These are phyloP conservation scores for Lachnellula occidentalis DNA, from an alignment of 2,329 filamentous ascomycete species.

Conservation along the genomic window DNA sequence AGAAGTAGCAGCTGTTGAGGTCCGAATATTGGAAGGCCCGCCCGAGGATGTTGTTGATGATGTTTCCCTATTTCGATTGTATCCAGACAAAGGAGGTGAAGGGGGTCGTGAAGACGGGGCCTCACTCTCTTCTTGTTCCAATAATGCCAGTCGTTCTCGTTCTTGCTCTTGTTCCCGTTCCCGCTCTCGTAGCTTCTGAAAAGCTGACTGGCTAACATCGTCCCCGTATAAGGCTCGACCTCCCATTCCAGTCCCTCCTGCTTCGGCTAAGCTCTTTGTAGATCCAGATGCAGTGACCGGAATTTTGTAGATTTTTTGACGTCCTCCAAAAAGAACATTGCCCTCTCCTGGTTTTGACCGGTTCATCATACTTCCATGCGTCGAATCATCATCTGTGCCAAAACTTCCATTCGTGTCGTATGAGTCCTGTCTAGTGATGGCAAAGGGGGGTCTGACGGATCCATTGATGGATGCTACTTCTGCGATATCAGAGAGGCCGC, in stretches of 20 bases:
- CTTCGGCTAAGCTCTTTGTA: constrained; percentile 36
- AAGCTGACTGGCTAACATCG: constrained; percentile 76
- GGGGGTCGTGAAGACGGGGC: constrained; percentile 41
- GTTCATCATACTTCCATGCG: constrained; percentile 71
- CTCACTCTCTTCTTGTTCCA: constrained; percentile 26
- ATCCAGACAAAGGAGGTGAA: constrained; percentile 55
- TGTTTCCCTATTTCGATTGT: constrained; percentile 74
- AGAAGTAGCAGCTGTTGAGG: constrained; percentile 85
- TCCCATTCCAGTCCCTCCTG: constrained; percentile 45
- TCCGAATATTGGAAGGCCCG: constrained; percentile 60
- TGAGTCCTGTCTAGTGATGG: constrained; percentile 57
- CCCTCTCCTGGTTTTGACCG: constrained; percentile 78
- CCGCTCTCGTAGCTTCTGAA: constrained; percentile 64
- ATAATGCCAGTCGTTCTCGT: constrained; percentile 23
- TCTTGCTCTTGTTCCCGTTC: constrained; percentile 35
- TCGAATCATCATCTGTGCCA: constrained; percentile 60
- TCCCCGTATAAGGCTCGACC: constrained; percentile 76
- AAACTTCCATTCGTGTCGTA: constrained; percentile 57
- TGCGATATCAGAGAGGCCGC: constrained; percentile 73
- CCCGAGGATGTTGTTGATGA: constrained; percentile 75
- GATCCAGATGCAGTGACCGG: constrained; percentile 45
- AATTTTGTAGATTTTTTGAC: constrained; percentile 93
- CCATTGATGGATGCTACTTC: constrained; percentile 79
- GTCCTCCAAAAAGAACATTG: constrained; percentile 88
- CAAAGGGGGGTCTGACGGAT: constrained; percentile 52